Evolutionary conservation across 2,329 filamentous ascomycete genomes (phyloP), one percentile per base, ranked within the genome.

Genomic region (Sporothrix brunneoviolacea): DNA sequence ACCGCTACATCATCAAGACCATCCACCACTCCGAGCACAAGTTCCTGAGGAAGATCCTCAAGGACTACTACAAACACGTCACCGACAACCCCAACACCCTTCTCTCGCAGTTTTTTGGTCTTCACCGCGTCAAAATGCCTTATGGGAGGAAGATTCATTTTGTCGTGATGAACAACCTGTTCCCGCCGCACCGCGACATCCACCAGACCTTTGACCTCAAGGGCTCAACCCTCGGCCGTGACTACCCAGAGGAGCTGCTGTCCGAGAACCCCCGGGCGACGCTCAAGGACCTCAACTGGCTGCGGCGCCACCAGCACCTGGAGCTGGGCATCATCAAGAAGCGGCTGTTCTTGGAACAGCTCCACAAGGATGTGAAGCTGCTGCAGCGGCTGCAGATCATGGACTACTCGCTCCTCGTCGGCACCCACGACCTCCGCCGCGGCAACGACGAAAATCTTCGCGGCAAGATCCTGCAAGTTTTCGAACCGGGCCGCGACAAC

Each of bases 1-100:
- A 98, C 77, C 97, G 96, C 70, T 98, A 98, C 71, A 98, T 98
- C 70, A 98, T 98, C 79, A 98, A 98, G 71, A 98, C 93, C 19
- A 97, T 98, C 59, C 93, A 98, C 65, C 93, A 97, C 62, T 82
- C 83, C 60, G 93, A 98, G 68, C 88, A 91, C 73, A 91, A 91
- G 62, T 91, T 91, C 57, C 75, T 94, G 43, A 77, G 88, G 46
- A 90, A 85, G 68, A 87, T 91, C 52, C 72, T 94, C 51, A 88
- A 85, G 64, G 88, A 97, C 54, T 98, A 98, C 69, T 96, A 96
- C 70, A 75, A 86, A 51, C 93, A 98, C 65, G 89, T 97, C 58
- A 83, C 83, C 60, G 80, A 90, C 32, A 97, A 98, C 67, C 93
- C 93, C 7, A 95, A 98, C 69, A 98, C 94, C 0, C 77, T 98